Conservation (phyloP, 176 grass and related monocot genomes). For the Aegilops speltoides region DNA sequence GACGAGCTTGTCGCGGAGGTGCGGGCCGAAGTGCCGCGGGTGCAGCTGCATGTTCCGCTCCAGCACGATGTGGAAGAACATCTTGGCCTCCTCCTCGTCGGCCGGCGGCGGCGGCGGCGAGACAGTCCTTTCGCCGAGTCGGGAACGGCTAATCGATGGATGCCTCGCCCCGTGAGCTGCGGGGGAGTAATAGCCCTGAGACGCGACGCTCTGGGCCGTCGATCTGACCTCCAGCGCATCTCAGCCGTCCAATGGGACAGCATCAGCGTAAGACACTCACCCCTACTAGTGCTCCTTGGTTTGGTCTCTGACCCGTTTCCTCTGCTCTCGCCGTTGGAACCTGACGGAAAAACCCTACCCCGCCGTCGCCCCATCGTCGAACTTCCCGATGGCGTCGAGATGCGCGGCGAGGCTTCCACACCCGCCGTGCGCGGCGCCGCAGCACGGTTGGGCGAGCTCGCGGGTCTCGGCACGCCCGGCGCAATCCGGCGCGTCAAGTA, state of each 20-base stretch:
- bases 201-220: background rate
- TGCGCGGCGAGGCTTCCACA: slow-evolving; percentile 16
- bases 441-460: background rate
- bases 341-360: slow-evolving; percentile 1
- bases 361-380: background rate
- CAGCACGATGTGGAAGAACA: slow-evolving; percentile 98
- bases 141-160: background rate
- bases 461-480: background rate
- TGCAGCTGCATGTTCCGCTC: slow-evolving; percentile 99
- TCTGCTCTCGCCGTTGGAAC: background rate
- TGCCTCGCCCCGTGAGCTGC: background rate
- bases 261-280: background rate
- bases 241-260: background rate
- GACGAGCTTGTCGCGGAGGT: slow-evolving; percentile 91
- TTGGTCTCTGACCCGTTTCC: background rate
- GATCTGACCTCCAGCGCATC: background rate
- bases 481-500: slow-evolving; percentile 32
- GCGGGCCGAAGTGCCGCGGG: slow-evolving; percentile 91
- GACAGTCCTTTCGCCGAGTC: background rate
- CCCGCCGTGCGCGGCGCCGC: background rate
- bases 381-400: slow-evolving; percentile 29
- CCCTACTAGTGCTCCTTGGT: background rate
- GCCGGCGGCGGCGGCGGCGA: slow-evolving; percentile 17
- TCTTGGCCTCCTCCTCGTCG: slow-evolving; percentile 21
- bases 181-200: background rate